Evolutionary conservation across 2,329 filamentous ascomycete species (phyloP), one percentile per base, ranked within the genome.

Genomic region (Alternaria sp.): DNA sequence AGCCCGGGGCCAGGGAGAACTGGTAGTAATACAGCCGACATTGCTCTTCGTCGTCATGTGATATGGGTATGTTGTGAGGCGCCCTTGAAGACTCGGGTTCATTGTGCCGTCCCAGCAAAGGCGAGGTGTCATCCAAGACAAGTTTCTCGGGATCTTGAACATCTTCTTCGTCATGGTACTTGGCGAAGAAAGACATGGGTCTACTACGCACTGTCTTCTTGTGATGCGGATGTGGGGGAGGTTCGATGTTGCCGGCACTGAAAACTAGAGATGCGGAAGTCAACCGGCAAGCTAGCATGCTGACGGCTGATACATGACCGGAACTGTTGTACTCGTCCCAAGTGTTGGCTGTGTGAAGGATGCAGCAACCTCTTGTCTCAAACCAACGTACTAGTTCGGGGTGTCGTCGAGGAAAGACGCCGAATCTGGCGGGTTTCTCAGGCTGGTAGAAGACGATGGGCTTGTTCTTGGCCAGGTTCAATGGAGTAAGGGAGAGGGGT

Each of bases 321-420:
- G 72, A 63, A 1, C 68, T 26, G 14, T 75, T 60, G 2, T 73
- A 62, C 4, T 83, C 81, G 51, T 90, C 87, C 89, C 89, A 92
- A 2, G 85, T 85, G 64, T 90, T 91, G 0, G 87, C 89, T 0
- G 88, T 90, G 67, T 91, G 89, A 61, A 91, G 90, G 42, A 91
- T 89, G 66, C 87, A 87, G 66, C 87, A 91, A 5, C 86, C 81
- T 10, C 84, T 83, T 0, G 88, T 90, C 73, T 89, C 84, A 60
- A 89, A 91, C 88, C 89, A 91, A 9, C 82, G 81, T 3, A 90
- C 81, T 1, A 79, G 76, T 1, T 83, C 71, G 1, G 88, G 88
- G 11, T 81, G 70, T 53, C 85, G 83, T 3, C 89, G 82, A 10
- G 88, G 88, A 61, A 91, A 91, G 2, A 91, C 80, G 0, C 88